phyloP scores from a whole-genome alignment of 768 basidiomycete species.

The Psilocybe sp. region DNA sequence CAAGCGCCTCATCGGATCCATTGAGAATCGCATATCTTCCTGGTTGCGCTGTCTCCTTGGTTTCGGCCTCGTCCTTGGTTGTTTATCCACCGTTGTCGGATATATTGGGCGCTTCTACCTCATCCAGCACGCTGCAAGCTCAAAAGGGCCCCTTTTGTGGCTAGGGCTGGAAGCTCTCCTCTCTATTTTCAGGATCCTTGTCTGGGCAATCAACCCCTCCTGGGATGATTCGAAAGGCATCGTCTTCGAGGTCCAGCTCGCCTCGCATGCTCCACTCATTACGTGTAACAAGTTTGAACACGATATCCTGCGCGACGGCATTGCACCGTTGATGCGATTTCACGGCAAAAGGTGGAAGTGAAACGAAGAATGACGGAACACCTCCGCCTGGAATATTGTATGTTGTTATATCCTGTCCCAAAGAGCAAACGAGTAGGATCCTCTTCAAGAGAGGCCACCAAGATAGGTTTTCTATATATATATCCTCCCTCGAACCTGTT shows the following conservation, averaged over 20 bases:
- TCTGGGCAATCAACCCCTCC: conserved; percentile 11
- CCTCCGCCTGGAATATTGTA: conserved; percentile 4
- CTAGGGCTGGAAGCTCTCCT: conserved; percentile 7
- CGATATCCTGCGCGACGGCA: background rate
- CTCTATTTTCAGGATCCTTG: conserved; percentile 7
- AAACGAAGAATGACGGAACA: background rate
- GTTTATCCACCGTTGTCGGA: conserved; percentile 2
- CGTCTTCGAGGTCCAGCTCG: conserved; percentile 4
- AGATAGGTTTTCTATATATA: conserved; percentile 2
- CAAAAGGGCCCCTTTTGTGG: conserved; percentile 7
- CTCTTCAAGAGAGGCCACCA: background rate
- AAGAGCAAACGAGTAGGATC: conserved; percentile 8
- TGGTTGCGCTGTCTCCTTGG: background rate
- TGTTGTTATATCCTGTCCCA: conserved; percentile 5
- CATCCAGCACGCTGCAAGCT: background rate
- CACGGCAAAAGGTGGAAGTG: background rate
- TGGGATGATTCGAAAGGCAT: conserved; percentile 9
- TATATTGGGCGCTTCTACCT: conserved; percentile 11
- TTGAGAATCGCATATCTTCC: background rate
- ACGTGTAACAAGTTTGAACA: conserved; percentile 5
- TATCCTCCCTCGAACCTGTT: background rate
- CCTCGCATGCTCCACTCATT: conserved; percentile 5
- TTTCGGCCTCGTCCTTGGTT: background rate
- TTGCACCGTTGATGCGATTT: conserved; percentile 1
- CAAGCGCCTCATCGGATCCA: background rate